These are phyloP conservation scores for Tagetes patula DNA, from an alignment of 129 eudicot genomes.

Conservation along the genomic window DNA sequence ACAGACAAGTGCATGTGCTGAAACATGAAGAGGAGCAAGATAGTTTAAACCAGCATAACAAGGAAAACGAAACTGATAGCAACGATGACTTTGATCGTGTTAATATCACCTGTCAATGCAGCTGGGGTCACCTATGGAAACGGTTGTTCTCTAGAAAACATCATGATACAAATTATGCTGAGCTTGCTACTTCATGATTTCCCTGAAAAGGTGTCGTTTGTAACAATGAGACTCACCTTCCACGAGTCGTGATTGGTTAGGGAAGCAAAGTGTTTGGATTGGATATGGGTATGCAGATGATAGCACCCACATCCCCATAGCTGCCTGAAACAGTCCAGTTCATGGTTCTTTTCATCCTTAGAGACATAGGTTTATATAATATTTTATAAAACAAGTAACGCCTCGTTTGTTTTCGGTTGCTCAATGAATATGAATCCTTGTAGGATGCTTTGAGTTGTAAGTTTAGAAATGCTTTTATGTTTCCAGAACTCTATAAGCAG, in stretches of 20 bases:
- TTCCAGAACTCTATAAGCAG: too few relatives aligned
- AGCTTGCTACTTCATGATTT: conserved; percentile 21
- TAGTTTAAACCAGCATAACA: conserved; percentile 20
- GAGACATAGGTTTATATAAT: background rate
- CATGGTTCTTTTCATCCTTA: background rate
- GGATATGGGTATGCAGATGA: background rate
- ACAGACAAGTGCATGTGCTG: conserved; percentile 29
- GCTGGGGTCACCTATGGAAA: conserved; percentile 42
- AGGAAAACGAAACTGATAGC: conserved; percentile 22
- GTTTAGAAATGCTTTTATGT: too few relatives aligned
- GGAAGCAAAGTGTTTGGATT: background rate
- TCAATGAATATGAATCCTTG: background rate
- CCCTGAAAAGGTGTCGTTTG: background rate
- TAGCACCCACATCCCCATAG: background rate
- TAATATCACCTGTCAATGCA: conserved; percentile 34
- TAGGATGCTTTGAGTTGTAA: too few relatives aligned
- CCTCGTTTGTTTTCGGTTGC: background rate
- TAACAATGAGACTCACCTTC: background rate
- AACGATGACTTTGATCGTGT: conserved; percentile 14
- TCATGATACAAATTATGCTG: conserved; percentile 24
- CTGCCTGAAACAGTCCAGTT: background rate
- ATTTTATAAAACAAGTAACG: background rate
- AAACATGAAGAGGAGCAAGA: conserved; percentile 11
- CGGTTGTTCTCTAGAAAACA: conserved; percentile 49
- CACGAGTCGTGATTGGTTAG: background rate